Evolutionary conservation across 2,329 filamentous ascomycete genomes (phyloP).

Genomic region (Nigrospora sphaerica): DNA sequence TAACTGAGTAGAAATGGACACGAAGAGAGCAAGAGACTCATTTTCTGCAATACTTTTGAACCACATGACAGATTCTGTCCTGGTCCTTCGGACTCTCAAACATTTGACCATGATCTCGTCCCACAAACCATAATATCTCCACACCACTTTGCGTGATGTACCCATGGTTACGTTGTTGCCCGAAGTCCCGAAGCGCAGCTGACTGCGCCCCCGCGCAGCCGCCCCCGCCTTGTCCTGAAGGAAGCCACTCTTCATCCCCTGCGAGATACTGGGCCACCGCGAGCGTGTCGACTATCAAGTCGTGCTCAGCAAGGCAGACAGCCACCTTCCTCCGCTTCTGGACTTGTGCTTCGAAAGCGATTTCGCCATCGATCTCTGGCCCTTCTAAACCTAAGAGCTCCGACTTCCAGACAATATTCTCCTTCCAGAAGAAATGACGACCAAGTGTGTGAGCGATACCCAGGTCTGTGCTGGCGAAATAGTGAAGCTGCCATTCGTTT

Average conservation of each 20-base stretch:
- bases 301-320: conserved; percentile 50
- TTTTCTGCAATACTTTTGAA: conserved; percentile 17
- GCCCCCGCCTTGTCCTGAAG: neutral
- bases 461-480: conserved; percentile 62
- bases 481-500: conserved; percentile 66
- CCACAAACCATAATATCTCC: conserved; percentile 53
- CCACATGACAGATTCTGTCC: conserved; percentile 18
- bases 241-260: conserved; percentile 23
- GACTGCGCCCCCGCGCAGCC: no score
- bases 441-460: conserved; percentile 58
- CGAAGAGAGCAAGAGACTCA: conserved; percentile 1
- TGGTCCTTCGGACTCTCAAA: conserved; percentile 34
- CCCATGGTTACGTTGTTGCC: no score
- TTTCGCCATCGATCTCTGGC: no score
- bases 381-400: conserved; percentile 36
- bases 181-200: no score
- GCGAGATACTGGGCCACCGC: conserved; percentile 51
- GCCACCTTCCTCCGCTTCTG: conserved; percentile 30
- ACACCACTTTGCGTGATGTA: conserved; percentile 29
- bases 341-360: no score
- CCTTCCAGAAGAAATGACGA: conserved; percentile 64
- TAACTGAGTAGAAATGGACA: no score
- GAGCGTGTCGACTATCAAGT: conserved; percentile 58
- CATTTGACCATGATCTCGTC: conserved; percentile 57
- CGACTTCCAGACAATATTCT: conserved; percentile 65